Conservation (phyloP, 1,284 basidiomycete species). For the Ustilago hordei region DNA sequence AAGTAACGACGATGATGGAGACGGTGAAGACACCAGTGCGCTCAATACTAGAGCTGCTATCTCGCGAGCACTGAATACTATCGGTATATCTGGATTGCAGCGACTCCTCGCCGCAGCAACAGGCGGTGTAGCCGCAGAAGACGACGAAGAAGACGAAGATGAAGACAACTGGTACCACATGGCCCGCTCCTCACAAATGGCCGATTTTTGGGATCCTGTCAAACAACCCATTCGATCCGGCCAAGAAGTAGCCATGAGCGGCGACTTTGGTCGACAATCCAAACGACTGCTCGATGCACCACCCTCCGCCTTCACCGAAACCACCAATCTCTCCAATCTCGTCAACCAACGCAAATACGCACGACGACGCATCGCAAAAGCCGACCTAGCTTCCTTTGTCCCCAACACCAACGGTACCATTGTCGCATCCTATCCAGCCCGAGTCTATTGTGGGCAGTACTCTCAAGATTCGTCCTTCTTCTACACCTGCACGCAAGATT, state of each 20-base stretch:
- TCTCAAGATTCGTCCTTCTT: constrained; percentile 73
- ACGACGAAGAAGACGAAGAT: constrained; percentile 44
- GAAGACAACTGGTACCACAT: constrained; percentile 49
- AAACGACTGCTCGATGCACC: constrained; percentile 41
- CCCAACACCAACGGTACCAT: constrained; percentile 89
- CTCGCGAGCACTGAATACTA: constrained; percentile 42
- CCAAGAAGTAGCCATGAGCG: constrained; percentile 78
- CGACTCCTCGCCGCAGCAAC: constrained; percentile 50
- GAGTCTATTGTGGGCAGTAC: constrained; percentile 93
- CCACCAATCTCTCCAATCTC: constrained; percentile 40
- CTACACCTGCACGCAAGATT: constrained; percentile 76
- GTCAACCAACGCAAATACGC: constrained; percentile 48
- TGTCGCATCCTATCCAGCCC: constrained; percentile 82
- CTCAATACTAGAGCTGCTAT: constrained; percentile 37
- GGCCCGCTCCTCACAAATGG: constrained; percentile 40
- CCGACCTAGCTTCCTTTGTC: constrained; percentile 72
- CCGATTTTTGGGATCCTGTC: constrained; percentile 61
- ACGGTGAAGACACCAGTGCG: constrained; percentile 14
- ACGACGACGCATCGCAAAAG: constrained; percentile 71
- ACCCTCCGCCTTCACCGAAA: constrained; percentile 38
- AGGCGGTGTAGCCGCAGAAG: constrained; percentile 34
- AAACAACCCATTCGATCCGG: constrained; percentile 80
- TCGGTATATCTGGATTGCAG: constrained; percentile 52
- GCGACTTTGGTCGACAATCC: constrained; percentile 82
- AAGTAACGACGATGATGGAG: constrained; percentile 12